Base-by-base conservation (phyloP, 345 rosid species). In the Boechera divaricarpa region DNA sequence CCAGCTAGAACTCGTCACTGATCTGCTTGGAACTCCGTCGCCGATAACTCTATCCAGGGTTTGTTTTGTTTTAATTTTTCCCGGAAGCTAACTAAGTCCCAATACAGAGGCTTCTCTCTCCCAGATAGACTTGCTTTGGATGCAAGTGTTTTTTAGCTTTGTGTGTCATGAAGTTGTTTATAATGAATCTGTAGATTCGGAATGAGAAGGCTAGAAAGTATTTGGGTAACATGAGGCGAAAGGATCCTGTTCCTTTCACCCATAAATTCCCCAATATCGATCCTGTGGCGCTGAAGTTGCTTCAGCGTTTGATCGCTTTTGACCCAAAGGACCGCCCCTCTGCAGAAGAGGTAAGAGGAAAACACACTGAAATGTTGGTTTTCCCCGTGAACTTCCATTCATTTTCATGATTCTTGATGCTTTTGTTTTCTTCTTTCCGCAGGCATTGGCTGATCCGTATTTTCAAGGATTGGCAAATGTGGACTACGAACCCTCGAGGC, bases 201-300 rank as follows among this genome's bases (percentile, higher is more conserved):
- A 95, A 95, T 81, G 98, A 91, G 76, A 95, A 92, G 83, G 99
- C 99, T 77, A 87, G 97, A 82, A 88, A 87, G 79, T 95, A 87
- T 82, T 79, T 95, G 83, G 81, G 83, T 75, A 87, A 88, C 88
- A 84, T 92, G 93, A 88, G 87, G 80, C 81, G 83, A 81, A 95
- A 92, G 83, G 77, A 69, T 44, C 81, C 90, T 41, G 73, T 85
- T 79, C 90, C 90, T 74, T 89, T 90, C 74, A 80, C 85, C 5
- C 74, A 79, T 65, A 88, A 86, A 41, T 88, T 90, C 79, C 90
- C 86, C n/a, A 80, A 85, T 76, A 84, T 65, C 67, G 93, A 90
- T 83, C 90, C 91, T 72, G 74, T 77, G 81, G 98, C 98, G 74
- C 83, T 95, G 70, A 72, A 82, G 67, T 83, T 95, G 72, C 92